Conservation (phyloP, 208 protist species). For the Plasmodiophora brassicae region DNA sequence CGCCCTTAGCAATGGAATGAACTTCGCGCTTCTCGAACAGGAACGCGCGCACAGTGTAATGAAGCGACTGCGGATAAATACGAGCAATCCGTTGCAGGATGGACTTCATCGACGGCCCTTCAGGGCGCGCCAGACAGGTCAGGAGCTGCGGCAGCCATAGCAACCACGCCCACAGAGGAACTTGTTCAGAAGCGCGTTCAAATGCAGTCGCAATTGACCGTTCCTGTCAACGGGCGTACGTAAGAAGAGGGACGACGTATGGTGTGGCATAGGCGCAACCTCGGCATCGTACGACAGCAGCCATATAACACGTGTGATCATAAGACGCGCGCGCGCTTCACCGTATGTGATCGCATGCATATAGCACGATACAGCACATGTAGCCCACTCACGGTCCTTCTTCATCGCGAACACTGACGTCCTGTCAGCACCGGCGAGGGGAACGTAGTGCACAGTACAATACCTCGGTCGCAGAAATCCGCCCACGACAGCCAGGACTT, state of each 20-base stretch:
- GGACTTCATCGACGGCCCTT: constrained; percentile 44
- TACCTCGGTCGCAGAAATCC: constrained; percentile 37
- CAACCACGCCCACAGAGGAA: constrained; percentile 53
- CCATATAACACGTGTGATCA: constrained; percentile 48
- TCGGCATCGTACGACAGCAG: constrained; percentile 40
- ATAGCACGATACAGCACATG: constrained; percentile 52
- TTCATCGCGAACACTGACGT: constrained; percentile 32
- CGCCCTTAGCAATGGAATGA: not conserved
- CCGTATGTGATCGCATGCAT: constrained; percentile 45
- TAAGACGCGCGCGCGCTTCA: not conserved
- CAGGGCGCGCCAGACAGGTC: not conserved
- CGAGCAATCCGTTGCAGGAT: constrained; percentile 46
- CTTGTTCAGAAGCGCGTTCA: constrained; percentile 34
- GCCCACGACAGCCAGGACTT: constrained; percentile 54
- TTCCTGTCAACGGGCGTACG: not conserved
- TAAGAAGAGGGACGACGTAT: not conserved
- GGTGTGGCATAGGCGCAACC: not conserved
- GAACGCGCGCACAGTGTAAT: constrained; percentile 50
- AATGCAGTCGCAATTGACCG: constrained; percentile 38
- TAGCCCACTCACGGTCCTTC: constrained; percentile 25
- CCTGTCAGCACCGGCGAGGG: no score
- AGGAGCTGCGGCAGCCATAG: constrained; percentile 54
- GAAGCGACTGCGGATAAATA: constrained; percentile 52
- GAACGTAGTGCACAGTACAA: no score
- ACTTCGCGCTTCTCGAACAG: constrained; percentile 46